Base-by-base conservation (phyloP, 768 basidiomycete genomes). In the Pleurotus giganteus region DNA sequence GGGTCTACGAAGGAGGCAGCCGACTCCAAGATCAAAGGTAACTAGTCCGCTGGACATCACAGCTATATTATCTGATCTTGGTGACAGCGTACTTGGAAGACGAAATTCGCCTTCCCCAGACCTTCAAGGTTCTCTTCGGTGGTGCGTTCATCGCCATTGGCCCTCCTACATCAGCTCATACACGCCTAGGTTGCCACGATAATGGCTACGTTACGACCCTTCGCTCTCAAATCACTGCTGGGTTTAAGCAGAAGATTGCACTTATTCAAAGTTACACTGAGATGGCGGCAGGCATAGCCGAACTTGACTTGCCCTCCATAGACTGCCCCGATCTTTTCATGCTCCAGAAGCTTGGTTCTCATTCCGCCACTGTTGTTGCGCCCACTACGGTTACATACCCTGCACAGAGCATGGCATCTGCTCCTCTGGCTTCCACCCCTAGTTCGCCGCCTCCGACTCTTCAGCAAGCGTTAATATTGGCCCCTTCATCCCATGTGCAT, bases 21-120 rank as follows among this genome's bases (percentile, higher is more conserved):
- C 26, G 87, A 89, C 66, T 78, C 83, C 41, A 89, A 89, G 69
- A 80, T 89, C 65, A 87, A 86, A 76, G 84, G 88, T 86, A 59
- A 46, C 65, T 41, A 67, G 69, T 32, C 27, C 23, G 46, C 42
- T n/a, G 46, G 21, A 4, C 41, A 58, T 32, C 37, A 29, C 29
- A 37, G 52, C 52, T 26, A 23, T 15, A 11, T 5, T 54, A 36
- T 58, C 46, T 52, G 19, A 52, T 44, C 19, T 29, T n/a, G 11
- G 31, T 8, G 66, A 53, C 64, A 84, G 69, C 78, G 57, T 78
- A 78, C 60, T 74, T 88, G 28, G 79, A 83, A 60, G 80, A 84
- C 56, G 83, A 84, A 61, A 80, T 83, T 42, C 79, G 77, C 45
- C 70, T 83, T 54, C 80, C 84, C 32, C 84, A 88, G 63, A 87